A percentile compares a stretch with the other conserved stretches of the same genome.
Evolutionary conservation across 768 basidiomycete species (phyloP).

Genomic region (Hypholoma sublateritium): DNA sequence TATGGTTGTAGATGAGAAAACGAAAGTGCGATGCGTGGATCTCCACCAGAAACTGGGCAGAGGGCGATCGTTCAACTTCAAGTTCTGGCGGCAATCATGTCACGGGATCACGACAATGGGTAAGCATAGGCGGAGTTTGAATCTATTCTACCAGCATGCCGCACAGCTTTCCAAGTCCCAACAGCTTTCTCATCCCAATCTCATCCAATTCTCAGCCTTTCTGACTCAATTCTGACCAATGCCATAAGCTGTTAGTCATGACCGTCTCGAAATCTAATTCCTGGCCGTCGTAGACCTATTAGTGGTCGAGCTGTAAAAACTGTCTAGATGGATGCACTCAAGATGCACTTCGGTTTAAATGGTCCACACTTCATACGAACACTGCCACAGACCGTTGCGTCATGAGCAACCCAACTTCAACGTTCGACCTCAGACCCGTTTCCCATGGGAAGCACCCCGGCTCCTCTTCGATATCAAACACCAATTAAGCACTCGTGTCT

Average conservation of each 20-base stretch:
- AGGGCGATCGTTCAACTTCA: slow-evolving; percentile 37
- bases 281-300: too few relatives aligned
- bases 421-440: neutral
- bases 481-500: neutral
- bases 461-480: too few relatives aligned
- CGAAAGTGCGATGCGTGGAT: slow-evolving; percentile 20
- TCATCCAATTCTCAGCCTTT: too few relatives aligned
- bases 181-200: too few relatives aligned
- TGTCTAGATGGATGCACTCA: neutral
- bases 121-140: slow-evolving; percentile 20
- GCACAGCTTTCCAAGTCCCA: neutral
- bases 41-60: slow-evolving; percentile 38
- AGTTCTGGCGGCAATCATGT: slow-evolving; percentile 21
- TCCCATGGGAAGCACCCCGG: neutral
- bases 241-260: neutral
- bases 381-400: neutral
- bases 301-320: too few relatives aligned
- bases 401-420: neutral
- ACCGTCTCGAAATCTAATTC: too few relatives aligned
- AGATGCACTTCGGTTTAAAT: too few relatives aligned
- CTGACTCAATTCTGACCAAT: neutral
- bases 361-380: too few relatives aligned
- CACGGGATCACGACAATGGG: slow-evolving; percentile 30
- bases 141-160: slow-evolving; percentile 2
- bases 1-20: slow-evolving; percentile 18